phyloP scores from a whole-genome alignment of 768 basidiomycete species.

The Atractiella rhizophila region DNA sequence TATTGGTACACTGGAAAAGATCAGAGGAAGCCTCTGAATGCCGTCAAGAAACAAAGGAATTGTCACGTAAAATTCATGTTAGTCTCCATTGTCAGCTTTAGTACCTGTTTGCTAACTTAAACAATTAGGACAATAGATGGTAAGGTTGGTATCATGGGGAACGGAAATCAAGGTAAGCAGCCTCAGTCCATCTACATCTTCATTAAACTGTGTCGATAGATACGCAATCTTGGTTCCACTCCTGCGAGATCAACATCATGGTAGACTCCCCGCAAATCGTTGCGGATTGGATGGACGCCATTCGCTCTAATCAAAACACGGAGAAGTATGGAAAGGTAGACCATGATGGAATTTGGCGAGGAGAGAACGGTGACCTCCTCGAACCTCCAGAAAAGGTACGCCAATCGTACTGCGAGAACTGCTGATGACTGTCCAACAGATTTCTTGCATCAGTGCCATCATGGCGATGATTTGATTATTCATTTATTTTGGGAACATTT shows the following conservation, averaged over 20 bases:
- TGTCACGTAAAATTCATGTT: constrained; percentile 27
- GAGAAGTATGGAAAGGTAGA: constrained; percentile 28
- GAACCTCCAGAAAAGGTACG: too few relatives aligned
- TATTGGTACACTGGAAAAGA: constrained; percentile 41
- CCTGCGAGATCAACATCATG: constrained; percentile 43
- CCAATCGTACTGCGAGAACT: too few relatives aligned
- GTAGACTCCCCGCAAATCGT: constrained; percentile 33
- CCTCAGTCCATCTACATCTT: neutral
- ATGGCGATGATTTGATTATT: too few relatives aligned
- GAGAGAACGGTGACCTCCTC: too few relatives aligned
- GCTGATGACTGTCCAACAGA: too few relatives aligned
- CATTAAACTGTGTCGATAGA: neutral
- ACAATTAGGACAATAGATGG: constrained; percentile 45
- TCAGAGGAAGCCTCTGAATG: constrained; percentile 38
- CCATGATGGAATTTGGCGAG: constrained; percentile 36
- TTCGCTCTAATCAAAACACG: constrained; percentile 35
- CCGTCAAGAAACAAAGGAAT: constrained; percentile 40
- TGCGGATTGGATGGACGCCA: constrained; percentile 32
- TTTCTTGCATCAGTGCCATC: too few relatives aligned
- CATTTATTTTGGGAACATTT: too few relatives aligned
- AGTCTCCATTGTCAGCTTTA: neutral
- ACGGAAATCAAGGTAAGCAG: constrained; percentile 41
- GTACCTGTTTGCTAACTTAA: constrained; percentile 20
- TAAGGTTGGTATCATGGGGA: constrained; percentile 39
- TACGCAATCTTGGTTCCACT: constrained; percentile 45